These are phyloP conservation scores for Mortierella sp. DNA, from an alignment of 371 early-diverging fungal genomes.

Conservation along the genomic window DNA sequence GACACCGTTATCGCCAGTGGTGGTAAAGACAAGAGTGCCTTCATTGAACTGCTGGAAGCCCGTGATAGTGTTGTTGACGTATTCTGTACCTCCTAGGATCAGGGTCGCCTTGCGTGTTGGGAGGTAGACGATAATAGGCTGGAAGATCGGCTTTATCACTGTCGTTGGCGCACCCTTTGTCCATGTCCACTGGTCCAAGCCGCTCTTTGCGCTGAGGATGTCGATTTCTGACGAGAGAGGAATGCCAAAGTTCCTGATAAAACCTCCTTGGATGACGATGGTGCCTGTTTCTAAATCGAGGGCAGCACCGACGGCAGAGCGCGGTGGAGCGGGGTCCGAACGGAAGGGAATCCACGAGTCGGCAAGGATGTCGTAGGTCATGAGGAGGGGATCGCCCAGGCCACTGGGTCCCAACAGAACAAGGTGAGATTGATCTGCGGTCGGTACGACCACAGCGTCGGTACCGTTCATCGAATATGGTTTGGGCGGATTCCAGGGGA, in stretches of 20 bases:
- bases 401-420: constrained; percentile 24
- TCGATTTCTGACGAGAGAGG: constrained; percentile 27
- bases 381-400: constrained; percentile 19
- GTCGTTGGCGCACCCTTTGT: constrained; percentile 11
- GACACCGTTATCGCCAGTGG: neutral
- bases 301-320: constrained; percentile 20
- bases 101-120: constrained; percentile 16
- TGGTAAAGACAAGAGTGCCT: constrained; percentile 19
- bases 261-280: constrained; percentile 32
- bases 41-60: neutral
- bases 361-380: constrained; percentile 21
- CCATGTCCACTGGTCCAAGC: constrained; percentile 26
- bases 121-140: constrained; percentile 37
- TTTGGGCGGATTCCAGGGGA: neutral
- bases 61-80: neutral
- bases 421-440: constrained; percentile 17
- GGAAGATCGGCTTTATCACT: neutral
- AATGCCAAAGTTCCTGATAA: neutral
- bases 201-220: constrained; percentile 19
- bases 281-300: constrained; percentile 13
- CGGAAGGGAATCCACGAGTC: constrained; percentile 23
- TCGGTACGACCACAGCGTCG: constrained; percentile 19
- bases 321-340: constrained; percentile 1
- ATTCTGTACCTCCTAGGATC: constrained; percentile 37
- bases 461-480: neutral